phyloP scores from a whole-genome alignment of 371 early-diverging fungal species.

The Apophysomyces variabilis region DNA sequence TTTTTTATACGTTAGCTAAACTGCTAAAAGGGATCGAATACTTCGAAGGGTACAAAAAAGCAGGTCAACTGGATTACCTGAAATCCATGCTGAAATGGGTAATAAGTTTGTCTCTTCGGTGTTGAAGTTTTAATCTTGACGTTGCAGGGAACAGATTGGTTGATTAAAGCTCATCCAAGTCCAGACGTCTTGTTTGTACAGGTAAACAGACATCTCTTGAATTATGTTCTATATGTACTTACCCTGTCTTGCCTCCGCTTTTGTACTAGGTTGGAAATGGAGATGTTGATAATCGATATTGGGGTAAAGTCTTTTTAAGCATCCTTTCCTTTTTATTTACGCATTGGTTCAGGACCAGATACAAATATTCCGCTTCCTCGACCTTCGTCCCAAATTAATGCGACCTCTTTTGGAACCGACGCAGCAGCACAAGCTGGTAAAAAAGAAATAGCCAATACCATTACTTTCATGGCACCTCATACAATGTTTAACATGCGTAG shows the following conservation, averaged over 20 bases:
- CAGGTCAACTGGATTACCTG: not conserved
- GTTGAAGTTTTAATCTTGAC: constrained; percentile 1
- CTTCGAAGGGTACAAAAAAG: not conserved
- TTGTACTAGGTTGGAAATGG: constrained; percentile 24
- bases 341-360: constrained; percentile 22
- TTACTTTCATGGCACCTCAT: too few relatives aligned
- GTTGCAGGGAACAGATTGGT: constrained; percentile 4
- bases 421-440: constrained; percentile 47
- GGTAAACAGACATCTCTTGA: constrained; percentile 3
- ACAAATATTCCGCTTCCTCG: constrained; percentile 45
- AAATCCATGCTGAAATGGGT: constrained; percentile 5
- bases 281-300: constrained; percentile 23
- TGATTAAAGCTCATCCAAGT: constrained; percentile 39
- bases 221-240: not conserved
- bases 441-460: too few relatives aligned
- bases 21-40: not conserved
- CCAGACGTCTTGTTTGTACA: constrained; percentile 24
- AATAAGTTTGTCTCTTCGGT: not conserved
- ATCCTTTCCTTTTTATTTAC: not conserved
- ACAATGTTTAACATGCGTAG: constrained; percentile 7
- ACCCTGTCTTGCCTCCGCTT: not conserved
- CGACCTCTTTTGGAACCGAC: constrained; percentile 53
- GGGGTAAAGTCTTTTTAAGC: constrained; percentile 18
- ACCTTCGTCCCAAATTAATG: constrained; percentile 45
- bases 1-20: not conserved